Base-by-base conservation (phyloP, 2,329 filamentous ascomycete species). In the Beauveria caledonica region DNA sequence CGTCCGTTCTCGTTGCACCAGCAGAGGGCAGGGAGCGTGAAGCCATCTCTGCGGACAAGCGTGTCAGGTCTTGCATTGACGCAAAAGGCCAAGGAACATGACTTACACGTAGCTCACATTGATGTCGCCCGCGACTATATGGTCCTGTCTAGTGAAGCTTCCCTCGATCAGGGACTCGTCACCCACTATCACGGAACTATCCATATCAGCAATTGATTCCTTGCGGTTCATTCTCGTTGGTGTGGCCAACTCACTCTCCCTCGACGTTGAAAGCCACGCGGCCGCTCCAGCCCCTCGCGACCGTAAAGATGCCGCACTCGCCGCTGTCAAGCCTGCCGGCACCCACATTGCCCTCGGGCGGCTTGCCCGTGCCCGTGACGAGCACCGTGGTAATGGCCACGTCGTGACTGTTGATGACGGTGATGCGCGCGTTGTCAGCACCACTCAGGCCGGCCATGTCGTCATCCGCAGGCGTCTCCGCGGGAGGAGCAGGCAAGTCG, bases 131-230 rank as follows among this genome's bases (percentile, higher is more conserved):
- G 57, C 21, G 40, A 23, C 36, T n/a, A 29, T 53, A 17, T 59
- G 15, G 19, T 48, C 51, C 42, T 63, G 62, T 29, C 51, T 45
- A 19, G 52, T 53, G 45, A 63, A 62, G 49, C 60, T 63, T 13
- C 55, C 60, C 49, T 62, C 62, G 13, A 62, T 62, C 42, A 61
- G 45, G n/a, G 44, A 58, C 62, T 62, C 59, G 39, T 63, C 55
- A 3, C 62, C 63, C 42, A 72, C 71, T n/a, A 70, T 60, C 1
- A 45, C 60, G 9, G 44, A 44, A 19, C 58, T 60, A 25, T n/a
- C 4, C 3, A 9, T 9, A 23, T 53, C 36, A 50, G 48, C 29
- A 23, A 0, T 17, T 19, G 5, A 4, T 11, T 21, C 15, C 5
- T 36, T n/a, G 33, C 29, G 15, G 5, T 33, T 33, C 2, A n/a